phyloP scores from a whole-genome alignment of 2,329 filamentous ascomycete genomes.

The Exophiala alcalophila region DNA sequence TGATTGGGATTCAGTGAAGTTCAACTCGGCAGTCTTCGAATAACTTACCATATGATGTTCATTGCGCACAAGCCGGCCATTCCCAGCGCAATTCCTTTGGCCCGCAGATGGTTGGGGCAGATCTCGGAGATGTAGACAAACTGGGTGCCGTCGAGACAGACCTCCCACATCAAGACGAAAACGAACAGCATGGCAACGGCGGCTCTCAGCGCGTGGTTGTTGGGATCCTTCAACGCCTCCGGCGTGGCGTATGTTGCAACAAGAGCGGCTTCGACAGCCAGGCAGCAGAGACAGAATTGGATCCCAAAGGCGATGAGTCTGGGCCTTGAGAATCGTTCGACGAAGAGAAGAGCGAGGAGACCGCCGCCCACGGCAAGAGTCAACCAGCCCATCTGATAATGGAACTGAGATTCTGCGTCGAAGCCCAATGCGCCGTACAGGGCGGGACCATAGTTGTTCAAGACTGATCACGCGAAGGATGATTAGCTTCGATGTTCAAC shows the following conservation, averaged over 20 bases:
- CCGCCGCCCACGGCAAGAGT: constrained; percentile 6
- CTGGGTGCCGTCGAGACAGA: constrained; percentile 4
- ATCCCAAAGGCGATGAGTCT: constrained; percentile 7
- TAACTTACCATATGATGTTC: constrained; percentile 16
- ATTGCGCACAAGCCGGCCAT: constrained; percentile 3
- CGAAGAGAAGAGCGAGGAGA: constrained; percentile 2
- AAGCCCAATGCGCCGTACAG: constrained; percentile 17
- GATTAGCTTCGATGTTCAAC: no score
- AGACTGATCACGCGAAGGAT: constrained; percentile 4
- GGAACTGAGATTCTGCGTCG: constrained; percentile 8
- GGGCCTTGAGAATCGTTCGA: constrained; percentile 12
- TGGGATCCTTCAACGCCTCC: constrained; percentile 15
- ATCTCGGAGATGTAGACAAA: constrained; percentile 16
- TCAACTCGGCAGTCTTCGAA: no score
- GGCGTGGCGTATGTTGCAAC: constrained; percentile 10
- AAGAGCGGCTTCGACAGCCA: constrained; percentile 4
- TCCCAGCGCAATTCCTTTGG: constrained; percentile 10
- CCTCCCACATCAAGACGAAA: constrained; percentile 2
- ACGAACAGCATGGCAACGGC: constrained; percentile 46
- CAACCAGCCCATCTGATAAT: constrained; percentile 17
- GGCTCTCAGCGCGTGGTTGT: constrained; percentile 34
- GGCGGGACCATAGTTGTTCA: constrained; percentile 36
- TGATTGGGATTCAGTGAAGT: no score
- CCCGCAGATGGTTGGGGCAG: constrained; percentile 17
- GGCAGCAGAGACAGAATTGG: background rate